Evolutionary conservation across 768 basidiomycete species (phyloP).

Genomic region (Suillus tomentosus): DNA sequence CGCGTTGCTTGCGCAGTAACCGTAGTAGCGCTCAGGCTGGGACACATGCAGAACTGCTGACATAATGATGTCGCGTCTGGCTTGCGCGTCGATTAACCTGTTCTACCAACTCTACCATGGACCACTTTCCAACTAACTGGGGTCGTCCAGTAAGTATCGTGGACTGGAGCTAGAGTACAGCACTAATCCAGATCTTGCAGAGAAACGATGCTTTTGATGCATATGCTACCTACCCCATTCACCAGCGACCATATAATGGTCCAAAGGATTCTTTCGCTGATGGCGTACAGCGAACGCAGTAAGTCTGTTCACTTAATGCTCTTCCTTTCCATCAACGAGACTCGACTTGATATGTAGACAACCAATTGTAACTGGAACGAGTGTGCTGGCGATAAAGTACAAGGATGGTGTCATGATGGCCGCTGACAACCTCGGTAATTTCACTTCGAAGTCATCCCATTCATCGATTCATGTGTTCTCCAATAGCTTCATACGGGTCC

Average conservation of each 20-base stretch:
- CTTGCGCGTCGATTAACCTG: conserved; percentile 23
- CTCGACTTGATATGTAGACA: conserved; percentile 50
- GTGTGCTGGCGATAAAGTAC: conserved; percentile 90
- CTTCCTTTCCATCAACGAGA: background rate
- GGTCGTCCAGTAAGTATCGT: conserved; percentile 64
- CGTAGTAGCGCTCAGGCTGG: too few relatives aligned
- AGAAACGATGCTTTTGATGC: conserved; percentile 75
- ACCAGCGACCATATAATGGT: conserved; percentile 53
- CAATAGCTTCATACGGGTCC: conserved; percentile 90
- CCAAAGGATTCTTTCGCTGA: conserved; percentile 59
- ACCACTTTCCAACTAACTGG: conserved; percentile 86
- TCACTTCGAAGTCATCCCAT: background rate
- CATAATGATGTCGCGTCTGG: conserved; percentile 17
- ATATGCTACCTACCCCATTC: conserved; percentile 77
- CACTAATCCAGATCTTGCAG: conserved; percentile 37
- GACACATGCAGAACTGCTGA: background rate
- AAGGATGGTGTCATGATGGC: conserved; percentile 99
- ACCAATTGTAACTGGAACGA: conserved; percentile 97
- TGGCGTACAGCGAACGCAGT: conserved; percentile 84
- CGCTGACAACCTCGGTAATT: conserved; percentile 91
- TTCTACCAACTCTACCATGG: conserved; percentile 48
- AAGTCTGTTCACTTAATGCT: conserved; percentile 21
- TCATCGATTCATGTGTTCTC: background rate
- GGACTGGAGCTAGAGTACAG: background rate
- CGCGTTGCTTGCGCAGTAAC: too few relatives aligned